phyloP scores from a whole-genome alignment of 2,329 filamentous ascomycete species.

The Dryadomyces sulphureus region DNA sequence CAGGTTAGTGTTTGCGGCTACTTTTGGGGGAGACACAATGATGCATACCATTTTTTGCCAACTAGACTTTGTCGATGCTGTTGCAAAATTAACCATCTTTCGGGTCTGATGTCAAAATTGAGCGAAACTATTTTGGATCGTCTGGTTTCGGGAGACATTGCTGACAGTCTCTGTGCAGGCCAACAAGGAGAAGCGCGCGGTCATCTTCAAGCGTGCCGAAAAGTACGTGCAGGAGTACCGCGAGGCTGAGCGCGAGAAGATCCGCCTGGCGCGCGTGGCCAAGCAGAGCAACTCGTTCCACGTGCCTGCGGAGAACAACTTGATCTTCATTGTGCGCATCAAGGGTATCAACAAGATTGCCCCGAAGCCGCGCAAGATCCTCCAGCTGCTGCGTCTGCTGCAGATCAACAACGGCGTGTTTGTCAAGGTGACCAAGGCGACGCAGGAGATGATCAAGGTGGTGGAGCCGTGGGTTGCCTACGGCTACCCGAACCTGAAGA shows the following conservation, averaged over 20 bases:
- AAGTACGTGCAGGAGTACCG: constrained; percentile 99
- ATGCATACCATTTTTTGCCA: constrained; percentile 78
- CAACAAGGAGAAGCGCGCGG: constrained; percentile 96
- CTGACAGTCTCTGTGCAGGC: constrained; percentile 39
- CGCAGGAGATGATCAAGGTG: constrained; percentile 90
- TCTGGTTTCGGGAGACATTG: background rate
- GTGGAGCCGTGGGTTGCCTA: constrained; percentile 99
- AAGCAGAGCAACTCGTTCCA: constrained; percentile 90
- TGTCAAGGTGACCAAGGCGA: constrained; percentile 94
- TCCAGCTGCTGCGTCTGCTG: constrained; percentile 96
- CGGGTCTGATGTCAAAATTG: constrained; percentile 63
- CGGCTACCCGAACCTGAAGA: constrained; percentile 99
- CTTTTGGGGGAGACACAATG: constrained; percentile 28
- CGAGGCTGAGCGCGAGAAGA: constrained; percentile 94
- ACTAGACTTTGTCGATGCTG: constrained; percentile 98
- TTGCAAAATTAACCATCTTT: constrained; percentile 99
- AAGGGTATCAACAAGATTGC: constrained; percentile 99
- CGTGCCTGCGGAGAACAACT: constrained; percentile 85
- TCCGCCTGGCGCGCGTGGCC: constrained; percentile 77
- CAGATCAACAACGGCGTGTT: constrained; percentile 99
- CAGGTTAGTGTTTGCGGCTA: constrained; percentile 41
- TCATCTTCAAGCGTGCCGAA: constrained; percentile 99
- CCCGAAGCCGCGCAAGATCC: constrained; percentile 99
- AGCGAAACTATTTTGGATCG: background rate
- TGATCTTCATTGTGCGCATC: constrained; percentile 97